These are phyloP conservation scores for Skeletonema menzelii DNA, from an alignment of 108 stramenopile genomes.

Conservation along the genomic window DNA sequence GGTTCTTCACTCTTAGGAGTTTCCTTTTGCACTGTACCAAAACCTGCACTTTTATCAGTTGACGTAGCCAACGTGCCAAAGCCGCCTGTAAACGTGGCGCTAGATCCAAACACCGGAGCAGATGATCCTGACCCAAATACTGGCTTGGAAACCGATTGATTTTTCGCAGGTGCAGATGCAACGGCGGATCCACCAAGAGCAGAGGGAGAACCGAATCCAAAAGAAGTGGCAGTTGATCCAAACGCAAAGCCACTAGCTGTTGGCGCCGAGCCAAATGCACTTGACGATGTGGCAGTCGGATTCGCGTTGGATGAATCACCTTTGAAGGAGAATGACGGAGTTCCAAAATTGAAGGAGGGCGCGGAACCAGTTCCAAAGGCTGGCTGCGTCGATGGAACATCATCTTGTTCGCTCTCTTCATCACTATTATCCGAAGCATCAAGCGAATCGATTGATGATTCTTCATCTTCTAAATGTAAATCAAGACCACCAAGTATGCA, in stretches of 20 bases:
- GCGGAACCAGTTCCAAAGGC: background rate
- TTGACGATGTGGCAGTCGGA: background rate
- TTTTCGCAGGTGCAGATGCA: background rate
- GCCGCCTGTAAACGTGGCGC: constrained; percentile 14
- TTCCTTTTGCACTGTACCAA: background rate
- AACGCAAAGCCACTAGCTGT: constrained; percentile 23
- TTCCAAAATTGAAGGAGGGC: constrained; percentile 5
- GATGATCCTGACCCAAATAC: constrained; percentile 39
- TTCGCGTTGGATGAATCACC: background rate
- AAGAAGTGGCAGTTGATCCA: constrained; percentile 21
- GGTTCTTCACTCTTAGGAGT: background rate
- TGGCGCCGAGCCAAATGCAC: background rate
- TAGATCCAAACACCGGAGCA: constrained; percentile 37
- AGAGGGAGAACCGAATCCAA: constrained; percentile 20
- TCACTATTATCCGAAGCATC: constrained; percentile 6
- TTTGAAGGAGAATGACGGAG: background rate
- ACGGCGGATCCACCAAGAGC: background rate
- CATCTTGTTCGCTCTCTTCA: constrained; percentile 6
- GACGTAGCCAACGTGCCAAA: constrained; percentile 23
- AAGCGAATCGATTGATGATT: background rate
- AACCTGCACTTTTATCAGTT: constrained; percentile 18
- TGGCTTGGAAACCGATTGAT: background rate
- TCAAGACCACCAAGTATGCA: constrained; percentile 36
- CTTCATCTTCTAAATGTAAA: constrained; percentile 21
- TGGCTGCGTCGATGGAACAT: background rate